Conservation (phyloP, 2,329 filamentous ascomycete species). For the Aureobasidium musti region DNA sequence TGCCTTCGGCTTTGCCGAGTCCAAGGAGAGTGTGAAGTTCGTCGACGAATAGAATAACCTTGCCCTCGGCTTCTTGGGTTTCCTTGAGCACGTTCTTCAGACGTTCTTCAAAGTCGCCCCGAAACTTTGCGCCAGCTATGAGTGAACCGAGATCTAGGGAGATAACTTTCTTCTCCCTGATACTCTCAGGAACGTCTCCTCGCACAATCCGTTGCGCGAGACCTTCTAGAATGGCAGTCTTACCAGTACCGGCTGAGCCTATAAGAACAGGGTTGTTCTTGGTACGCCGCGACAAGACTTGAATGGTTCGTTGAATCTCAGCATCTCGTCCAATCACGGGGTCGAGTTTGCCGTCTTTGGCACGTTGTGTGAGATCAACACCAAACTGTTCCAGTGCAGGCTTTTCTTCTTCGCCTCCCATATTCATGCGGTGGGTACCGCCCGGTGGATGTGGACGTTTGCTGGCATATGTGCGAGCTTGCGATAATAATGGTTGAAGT, state of each 20-base stretch:
- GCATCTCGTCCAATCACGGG: constrained; percentile 91
- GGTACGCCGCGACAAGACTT: constrained; percentile 86
- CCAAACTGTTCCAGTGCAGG: constrained; percentile 88
- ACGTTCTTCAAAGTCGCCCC: constrained; percentile 94
- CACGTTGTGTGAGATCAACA: constrained; percentile 81
- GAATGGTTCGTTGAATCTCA: constrained; percentile 92
- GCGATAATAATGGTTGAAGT: constrained; percentile 25
- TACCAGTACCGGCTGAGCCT: constrained; percentile 85
- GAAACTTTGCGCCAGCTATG: constrained; percentile 92
- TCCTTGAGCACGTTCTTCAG: constrained; percentile 89
- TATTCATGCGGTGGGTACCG: constrained; percentile 90
- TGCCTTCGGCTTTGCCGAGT: constrained; percentile 91
- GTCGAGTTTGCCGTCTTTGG: constrained; percentile 86
- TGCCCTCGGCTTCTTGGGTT: constrained; percentile 83
- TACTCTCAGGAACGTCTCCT: constrained; percentile 91
- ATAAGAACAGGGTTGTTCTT: constrained; percentile 98
- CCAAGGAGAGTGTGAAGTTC: constrained; percentile 90
- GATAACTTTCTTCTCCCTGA: constrained; percentile 91
- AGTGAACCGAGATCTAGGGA: constrained; percentile 85
- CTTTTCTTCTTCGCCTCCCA: constrained; percentile 75
- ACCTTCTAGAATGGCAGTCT: constrained; percentile 91
- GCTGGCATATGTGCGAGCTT: constrained; percentile 49
- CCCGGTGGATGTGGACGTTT: constrained; percentile 79
- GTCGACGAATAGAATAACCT: constrained; percentile 92
- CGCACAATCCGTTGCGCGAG: constrained; percentile 85